phyloP scores from a whole-genome alignment of 169 alveolate species.

The Plasmodium billcollinsi region DNA sequence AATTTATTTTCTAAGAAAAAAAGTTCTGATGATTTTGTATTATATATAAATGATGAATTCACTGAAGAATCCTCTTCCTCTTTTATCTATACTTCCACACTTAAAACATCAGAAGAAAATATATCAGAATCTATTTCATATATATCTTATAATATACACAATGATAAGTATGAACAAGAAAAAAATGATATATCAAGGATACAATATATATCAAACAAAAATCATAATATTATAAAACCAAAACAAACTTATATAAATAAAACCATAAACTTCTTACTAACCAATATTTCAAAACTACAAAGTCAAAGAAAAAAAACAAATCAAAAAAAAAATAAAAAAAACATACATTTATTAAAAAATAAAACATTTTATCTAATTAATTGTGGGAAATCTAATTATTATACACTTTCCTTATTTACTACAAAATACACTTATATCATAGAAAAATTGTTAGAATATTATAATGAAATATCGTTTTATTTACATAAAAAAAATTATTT shows the following conservation, averaged over 20 bases:
- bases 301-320: conserved; percentile 7
- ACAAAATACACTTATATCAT: conserved; percentile 55
- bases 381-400: conserved; percentile 41
- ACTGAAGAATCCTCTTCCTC: neutral
- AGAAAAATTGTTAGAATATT: conserved; percentile 22
- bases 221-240: neutral
- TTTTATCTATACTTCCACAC: too few species aligned
- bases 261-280: conserved; percentile 2
- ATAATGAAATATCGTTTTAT: conserved; percentile 52
- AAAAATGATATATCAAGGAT: neutral
- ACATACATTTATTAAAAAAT: neutral
- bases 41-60: conserved; percentile 10
- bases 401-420: conserved; percentile 27
- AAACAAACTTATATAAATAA: conserved; percentile 1
- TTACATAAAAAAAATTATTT: conserved; percentile 40
- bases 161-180: too few species aligned
- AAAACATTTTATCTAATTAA: conserved; percentile 27
- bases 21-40: neutral
- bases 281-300: conserved; percentile 22
- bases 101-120: too few species aligned
- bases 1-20: neutral
- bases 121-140: too few species aligned
- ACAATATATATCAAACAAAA: neutral
- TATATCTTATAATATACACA: too few species aligned
- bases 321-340: conserved; percentile 7